Conservation (phyloP, 176 grass and related monocot genomes). For the Carex kokanica region DNA sequence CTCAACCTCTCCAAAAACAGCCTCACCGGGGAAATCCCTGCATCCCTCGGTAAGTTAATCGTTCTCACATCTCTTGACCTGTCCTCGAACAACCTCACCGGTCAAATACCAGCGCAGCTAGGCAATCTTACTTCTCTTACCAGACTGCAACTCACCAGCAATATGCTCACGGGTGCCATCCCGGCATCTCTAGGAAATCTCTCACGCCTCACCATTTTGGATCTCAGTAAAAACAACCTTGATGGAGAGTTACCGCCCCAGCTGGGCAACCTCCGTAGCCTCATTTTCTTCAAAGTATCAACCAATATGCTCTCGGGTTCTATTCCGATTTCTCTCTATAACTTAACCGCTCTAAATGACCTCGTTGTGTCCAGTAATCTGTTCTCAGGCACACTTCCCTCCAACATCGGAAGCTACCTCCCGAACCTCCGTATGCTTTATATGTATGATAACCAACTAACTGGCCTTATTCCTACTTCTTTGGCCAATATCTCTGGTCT, state of each 20-base stretch:
- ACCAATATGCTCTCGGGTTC: slow-evolving; percentile 60
- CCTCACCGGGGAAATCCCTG: slow-evolving; percentile 53
- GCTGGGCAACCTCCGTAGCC: slow-evolving; percentile 56
- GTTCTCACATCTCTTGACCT: slow-evolving; percentile 56
- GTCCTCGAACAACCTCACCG: slow-evolving; percentile 83
- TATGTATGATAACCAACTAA: slow-evolving; percentile 65
- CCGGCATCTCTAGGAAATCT: slow-evolving; percentile 54
- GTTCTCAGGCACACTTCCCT: slow-evolving; percentile 61
- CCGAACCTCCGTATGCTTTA: slow-evolving; percentile 53
- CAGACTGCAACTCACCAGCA: slow-evolving; percentile 64
- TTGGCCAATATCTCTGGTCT: slow-evolving; percentile 48
- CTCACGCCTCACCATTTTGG: slow-evolving; percentile 45
- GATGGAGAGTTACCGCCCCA: slow-evolving; percentile 53
- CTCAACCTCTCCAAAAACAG: slow-evolving; percentile 93
- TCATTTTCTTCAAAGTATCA: slow-evolving; percentile 71
- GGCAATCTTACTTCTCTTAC: slow-evolving; percentile 43
- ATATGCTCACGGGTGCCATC: slow-evolving; percentile 63
- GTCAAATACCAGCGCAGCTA: slow-evolving; percentile 57
- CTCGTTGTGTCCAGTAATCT: slow-evolving; percentile 56
- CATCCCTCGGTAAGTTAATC: slow-evolving; percentile 38
- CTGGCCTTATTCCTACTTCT: slow-evolving; percentile 47
- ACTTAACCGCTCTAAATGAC: slow-evolving; percentile 49
- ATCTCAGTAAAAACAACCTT: slow-evolving; percentile 76
- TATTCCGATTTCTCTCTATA: slow-evolving; percentile 56
- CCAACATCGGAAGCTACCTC: slow-evolving; percentile 47